phyloP scores from a whole-genome alignment of 768 basidiomycete genomes.

The Kwoniella dendrophila region DNA sequence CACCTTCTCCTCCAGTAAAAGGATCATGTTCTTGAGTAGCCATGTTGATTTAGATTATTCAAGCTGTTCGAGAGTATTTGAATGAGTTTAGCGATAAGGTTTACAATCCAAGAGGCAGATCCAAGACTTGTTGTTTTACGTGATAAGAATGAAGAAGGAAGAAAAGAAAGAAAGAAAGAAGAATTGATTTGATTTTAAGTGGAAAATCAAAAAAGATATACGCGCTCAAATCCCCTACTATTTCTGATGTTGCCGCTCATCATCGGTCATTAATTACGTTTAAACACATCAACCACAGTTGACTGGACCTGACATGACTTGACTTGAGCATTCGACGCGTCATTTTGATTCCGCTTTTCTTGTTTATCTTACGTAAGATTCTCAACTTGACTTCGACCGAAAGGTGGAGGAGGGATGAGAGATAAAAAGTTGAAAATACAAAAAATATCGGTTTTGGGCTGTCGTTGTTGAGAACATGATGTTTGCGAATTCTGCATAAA shows the following conservation, averaged over 20 bases:
- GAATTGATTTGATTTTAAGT: slow-evolving; percentile 1
- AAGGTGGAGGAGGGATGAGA: slow-evolving; percentile 9
- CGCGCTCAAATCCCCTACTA: background rate
- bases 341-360: slow-evolving; percentile 5
- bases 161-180: slow-evolving; percentile 5
- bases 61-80: too few species aligned
- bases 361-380: slow-evolving; percentile 5
- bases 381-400: background rate
- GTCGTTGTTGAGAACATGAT: too few species aligned
- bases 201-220: slow-evolving; percentile 7
- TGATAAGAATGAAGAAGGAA: background rate
- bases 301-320: slow-evolving; percentile 10
- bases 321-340: slow-evolving; percentile 16
- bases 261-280: slow-evolving; percentile 8
- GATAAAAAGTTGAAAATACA: slow-evolving; percentile 1
- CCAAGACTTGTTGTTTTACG: background rate
- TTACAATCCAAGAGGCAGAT: too few species aligned
- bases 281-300: slow-evolving; percentile 9
- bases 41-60: slow-evolving; percentile 28
- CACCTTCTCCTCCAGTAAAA: slow-evolving; percentile 56
- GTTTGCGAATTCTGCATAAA: too few species aligned
- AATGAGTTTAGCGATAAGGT: too few species aligned
- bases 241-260: background rate
- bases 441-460: too few species aligned
- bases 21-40: slow-evolving; percentile 41